Evolutionary conservation across 805 yeast species (phyloP), one percentile per base, ranked within the genome.

Genomic region (Wickerhamiella cacticola): DNA sequence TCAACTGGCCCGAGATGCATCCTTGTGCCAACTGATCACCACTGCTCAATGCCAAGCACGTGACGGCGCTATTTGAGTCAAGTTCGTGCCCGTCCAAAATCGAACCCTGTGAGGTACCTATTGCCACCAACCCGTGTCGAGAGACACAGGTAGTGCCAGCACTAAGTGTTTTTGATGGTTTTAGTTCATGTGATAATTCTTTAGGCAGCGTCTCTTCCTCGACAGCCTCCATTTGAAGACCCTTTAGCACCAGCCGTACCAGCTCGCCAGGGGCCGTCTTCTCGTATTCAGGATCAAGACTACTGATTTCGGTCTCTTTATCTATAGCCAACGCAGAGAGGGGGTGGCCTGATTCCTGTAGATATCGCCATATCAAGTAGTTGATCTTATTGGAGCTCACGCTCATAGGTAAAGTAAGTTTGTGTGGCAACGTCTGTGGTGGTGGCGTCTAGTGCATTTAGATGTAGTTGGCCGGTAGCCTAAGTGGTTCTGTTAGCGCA

Each of bases 321-420:
- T 82, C 84, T 24, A 92, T 65, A 0, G 96, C 94, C 57, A 73
- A 77, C 0, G 95, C 87, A 1, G 92, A 71, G 18, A 84, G 70
- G 45, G 83, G 88, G 34, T 72, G 64, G 10, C 72, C 72, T 46
- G 61, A 57, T 62, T 92, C 97, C 59, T 86, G 95, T 33, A 87
- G 71, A 59, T 89, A 92, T 52, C 96, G 68, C 95, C 96, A 92
- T 47, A 89, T 76, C 56, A 92, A 72, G 61, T 89, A 89, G 68
- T 89, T 92, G 48, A 89, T 74, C 64, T 87, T 94, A 49, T 74
- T 78, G 49, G 92, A 80, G 4, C 92, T 75, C 43, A 89, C 67
- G 22, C 94, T 81, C 95, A 86, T 85, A n/a, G 42, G 18, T 36
- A n/a, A n/a, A n/a, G n/a, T n/a, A n/a, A n/a, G 41, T 15, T 36